Conservation (phyloP, 1,284 basidiomycete species). For the Boletus mariae region DNA sequence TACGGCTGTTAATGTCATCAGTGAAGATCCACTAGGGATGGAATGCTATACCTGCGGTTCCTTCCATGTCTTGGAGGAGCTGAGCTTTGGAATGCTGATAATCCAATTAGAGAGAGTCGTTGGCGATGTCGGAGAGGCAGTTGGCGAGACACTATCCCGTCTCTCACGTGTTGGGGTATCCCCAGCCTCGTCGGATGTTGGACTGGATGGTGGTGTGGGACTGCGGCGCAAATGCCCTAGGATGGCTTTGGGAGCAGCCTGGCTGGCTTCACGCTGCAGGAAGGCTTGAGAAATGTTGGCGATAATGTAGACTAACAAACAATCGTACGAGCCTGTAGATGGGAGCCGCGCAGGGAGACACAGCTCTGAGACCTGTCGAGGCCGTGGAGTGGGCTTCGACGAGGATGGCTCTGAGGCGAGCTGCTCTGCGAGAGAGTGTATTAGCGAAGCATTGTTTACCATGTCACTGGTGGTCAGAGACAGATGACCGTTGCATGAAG, state of each 20-base stretch:
- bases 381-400: slow-evolving; percentile 24
- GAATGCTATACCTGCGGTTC: slow-evolving; percentile 53
- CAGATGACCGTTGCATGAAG: background rate
- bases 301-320: slow-evolving; percentile 10
- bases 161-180: slow-evolving; percentile 17
- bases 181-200: slow-evolving; percentile 16
- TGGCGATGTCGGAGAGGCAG: slow-evolving; percentile 32
- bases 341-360: slow-evolving; percentile 69
- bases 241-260: slow-evolving; percentile 50
- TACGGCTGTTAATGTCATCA: slow-evolving; percentile 50
- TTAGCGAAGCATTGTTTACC: slow-evolving; percentile 55
- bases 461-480: slow-evolving; percentile 20
- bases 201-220: slow-evolving; percentile 34
- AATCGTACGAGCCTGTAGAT: slow-evolving; percentile 46
- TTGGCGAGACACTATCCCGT: slow-evolving; percentile 29
- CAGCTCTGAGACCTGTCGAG: slow-evolving; percentile 45
- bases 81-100: slow-evolving; percentile 16
- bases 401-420: slow-evolving; percentile 23
- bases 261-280: slow-evolving; percentile 62
- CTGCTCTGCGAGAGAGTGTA: slow-evolving; percentile 39
- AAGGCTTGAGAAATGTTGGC: slow-evolving; percentile 47
- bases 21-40: background rate
- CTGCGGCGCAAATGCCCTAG: slow-evolving; percentile 45
- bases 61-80: slow-evolving; percentile 41
- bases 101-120: slow-evolving; percentile 26